Base-by-base conservation (phyloP, 306 rosid genomes). In the Malus sylvestris region DNA sequence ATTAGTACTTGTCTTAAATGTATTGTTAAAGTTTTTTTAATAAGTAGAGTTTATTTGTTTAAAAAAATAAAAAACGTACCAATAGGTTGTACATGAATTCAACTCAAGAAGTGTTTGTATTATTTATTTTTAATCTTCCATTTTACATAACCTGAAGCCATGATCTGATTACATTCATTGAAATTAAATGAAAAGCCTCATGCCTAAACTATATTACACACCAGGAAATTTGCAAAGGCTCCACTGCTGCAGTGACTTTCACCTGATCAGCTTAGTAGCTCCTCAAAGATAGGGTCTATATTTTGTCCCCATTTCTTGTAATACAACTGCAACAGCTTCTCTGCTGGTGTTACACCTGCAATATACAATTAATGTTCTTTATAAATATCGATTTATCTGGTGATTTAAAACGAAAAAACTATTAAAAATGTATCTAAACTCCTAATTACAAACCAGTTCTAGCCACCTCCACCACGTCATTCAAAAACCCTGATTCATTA, bases 301-400 rank as follows among this genome's bases (percentile, higher is more conserved):
- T 82, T 81, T 70, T 88, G 92, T 73, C 80, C 90, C 99, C 98
- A 95, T 76, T 95, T 89, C 76, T 87, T 96, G 67, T 90, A 58
- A 53, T 91, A 91, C 83, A 92, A 80, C 40, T 91, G 91, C 90
- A 92, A 84, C 74, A 95, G 91, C 85, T 76, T 92, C 84, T 95
- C 98, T 51, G 97, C 96, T 23, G 98, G 98, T 67, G 98, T 92
- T 18, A 86, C 86, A 72, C 98, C 99, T 95, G 87, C 80, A 76
- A 79, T 60, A 76, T 70, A 27, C 2, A 3, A 78, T 69, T 35
- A 61, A 58, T 11, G 25, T 65, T 59, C 51, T 22, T 4, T 60
- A 19, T 73, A 29, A 72, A 55, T 40, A 70, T 52, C 6, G 45
- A 35, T 73, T 11, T 8, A 20, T 23, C 15, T 13, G 29, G 1